Evolutionary conservation across 371 early-diverging fungal genomes (phyloP), one percentile per base, ranked within the genome.

Genomic region (Funneliformis caledonium): DNA sequence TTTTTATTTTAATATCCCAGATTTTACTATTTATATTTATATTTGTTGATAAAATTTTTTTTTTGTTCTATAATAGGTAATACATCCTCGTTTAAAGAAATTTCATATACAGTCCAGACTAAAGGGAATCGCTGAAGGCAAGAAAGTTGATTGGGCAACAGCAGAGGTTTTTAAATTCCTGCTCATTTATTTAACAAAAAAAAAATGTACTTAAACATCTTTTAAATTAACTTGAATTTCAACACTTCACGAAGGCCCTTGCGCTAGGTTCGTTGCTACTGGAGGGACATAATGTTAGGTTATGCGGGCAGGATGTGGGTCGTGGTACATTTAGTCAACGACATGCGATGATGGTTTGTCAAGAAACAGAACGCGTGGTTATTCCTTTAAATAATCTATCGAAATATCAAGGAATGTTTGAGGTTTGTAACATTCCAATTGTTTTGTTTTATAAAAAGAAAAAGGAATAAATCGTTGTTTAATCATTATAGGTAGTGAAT

Each of bases 311-410:
- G 83, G 99, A 98, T 87, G 99, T 98, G 4, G 98, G 97, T 1
- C 94, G 99, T 75, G 98, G 99, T 31, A 98, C 99, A 0, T 98
- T 98, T 85, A 96, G 96, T 42, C 99, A 98, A 82, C 93, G 99
- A 22, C 99, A 98, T 84, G 96, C 92, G 59, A 94, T 96, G 92
- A 83, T 96, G 61, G 92, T 94, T 12, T 93, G 93, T 83, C 93
- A 94, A 80, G 85, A 89, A 26, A 89, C 92, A 2, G 96, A 95
- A 80, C 87, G 87, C 64, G 90, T 91, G 43, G 86, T 85, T 77
- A 87, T 93, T 56, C 99, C 99, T 5, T 85, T 98, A 64, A 97
- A 97, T 88, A 87, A 89, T 48, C 81, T 95, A 85, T 83, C 80
- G 62, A 82, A 85, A 10, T 82, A 85, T 19, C 82, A 84, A 73